These are phyloP conservation scores for Stephanodiscus triporus DNA, from an alignment of 108 stramenopile genomes.

Conservation along the genomic window DNA sequence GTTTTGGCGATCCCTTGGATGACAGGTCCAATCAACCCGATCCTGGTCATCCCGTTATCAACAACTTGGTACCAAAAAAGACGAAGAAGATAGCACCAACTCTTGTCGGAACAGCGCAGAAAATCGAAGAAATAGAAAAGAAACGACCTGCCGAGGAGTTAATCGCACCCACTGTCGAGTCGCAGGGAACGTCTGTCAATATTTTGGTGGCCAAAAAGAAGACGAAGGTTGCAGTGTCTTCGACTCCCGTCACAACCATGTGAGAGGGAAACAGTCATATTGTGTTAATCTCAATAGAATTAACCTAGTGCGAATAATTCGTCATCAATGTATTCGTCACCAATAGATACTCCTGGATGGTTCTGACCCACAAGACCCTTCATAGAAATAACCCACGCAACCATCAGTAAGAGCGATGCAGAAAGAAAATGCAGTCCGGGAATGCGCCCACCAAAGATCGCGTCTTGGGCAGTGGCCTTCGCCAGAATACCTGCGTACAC, in stretches of 20 bases:
- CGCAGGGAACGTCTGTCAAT: conserved; percentile 14
- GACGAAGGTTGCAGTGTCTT: conserved; percentile 5
- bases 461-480: conserved; percentile 9
- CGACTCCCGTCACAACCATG: not conserved
- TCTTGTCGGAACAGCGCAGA: conserved; percentile 1
- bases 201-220: conserved; percentile 28
- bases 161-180: conserved; percentile 17
- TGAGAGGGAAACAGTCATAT: not conserved
- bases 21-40: conserved; percentile 5
- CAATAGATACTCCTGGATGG: conserved; percentile 8
- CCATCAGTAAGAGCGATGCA: conserved; percentile 9
- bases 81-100: conserved; percentile 42
- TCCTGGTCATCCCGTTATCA: conserved; percentile 10
- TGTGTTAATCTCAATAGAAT: too few species aligned
- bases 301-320: not conserved
- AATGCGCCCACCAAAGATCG: conserved; percentile 8
- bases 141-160: conserved; percentile 15
- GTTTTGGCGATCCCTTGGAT: conserved; percentile 11
- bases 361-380: conserved; percentile 7
- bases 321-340: not conserved
- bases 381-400: conserved; percentile 14
- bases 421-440: conserved; percentile 16
- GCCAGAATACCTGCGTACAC: conserved; percentile 28
- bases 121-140: not conserved
- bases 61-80: conserved; percentile 21